These are phyloP conservation scores for Lodderomyces parapsilosis DNA, from an alignment of 1,139 yeast species.

Conservation along the genomic window DNA sequence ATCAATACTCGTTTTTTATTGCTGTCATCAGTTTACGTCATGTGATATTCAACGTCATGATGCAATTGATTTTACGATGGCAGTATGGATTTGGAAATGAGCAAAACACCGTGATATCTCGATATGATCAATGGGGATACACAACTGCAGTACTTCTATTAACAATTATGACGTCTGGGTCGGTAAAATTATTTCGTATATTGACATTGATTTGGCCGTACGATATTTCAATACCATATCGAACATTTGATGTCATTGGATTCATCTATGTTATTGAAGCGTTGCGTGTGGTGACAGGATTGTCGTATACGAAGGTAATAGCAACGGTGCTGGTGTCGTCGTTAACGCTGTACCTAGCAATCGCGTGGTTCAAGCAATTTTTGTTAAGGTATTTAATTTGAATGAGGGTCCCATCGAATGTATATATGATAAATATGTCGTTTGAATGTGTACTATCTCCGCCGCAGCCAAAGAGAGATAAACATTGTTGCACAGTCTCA, in stretches of 20 bases:
- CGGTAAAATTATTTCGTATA: slow-evolving; percentile 85
- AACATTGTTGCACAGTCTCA: too few relatives aligned
- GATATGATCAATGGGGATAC: slow-evolving; percentile 21
- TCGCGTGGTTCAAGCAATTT: not conserved
- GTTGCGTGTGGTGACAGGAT: slow-evolving; percentile 42
- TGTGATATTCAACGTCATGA: slow-evolving; percentile 46
- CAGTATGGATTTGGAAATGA: slow-evolving; percentile 28
- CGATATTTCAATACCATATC: slow-evolving; percentile 68
- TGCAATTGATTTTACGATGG: slow-evolving; percentile 42
- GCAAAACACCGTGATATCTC: slow-evolving; percentile 15
- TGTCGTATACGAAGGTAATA: not conserved
- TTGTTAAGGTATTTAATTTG: not conserved
- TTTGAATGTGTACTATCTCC: too few relatives aligned
- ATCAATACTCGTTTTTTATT: slow-evolving; percentile 70
- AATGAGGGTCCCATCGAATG: not conserved
- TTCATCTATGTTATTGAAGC: slow-evolving; percentile 67
- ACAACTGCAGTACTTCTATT: slow-evolving; percentile 49
- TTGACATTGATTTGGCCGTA: slow-evolving; percentile 96
- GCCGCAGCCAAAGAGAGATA: too few relatives aligned
- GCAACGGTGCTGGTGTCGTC: slow-evolving; percentile 1
- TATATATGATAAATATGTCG: too few relatives aligned
- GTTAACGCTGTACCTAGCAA: not conserved
- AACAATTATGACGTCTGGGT: slow-evolving; percentile 71
- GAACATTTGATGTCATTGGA: slow-evolving; percentile 61
- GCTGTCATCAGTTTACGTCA: slow-evolving; percentile 62